Conservation (phyloP, 1,284 basidiomycete genomes). For the Heliocybe sulcata region DNA sequence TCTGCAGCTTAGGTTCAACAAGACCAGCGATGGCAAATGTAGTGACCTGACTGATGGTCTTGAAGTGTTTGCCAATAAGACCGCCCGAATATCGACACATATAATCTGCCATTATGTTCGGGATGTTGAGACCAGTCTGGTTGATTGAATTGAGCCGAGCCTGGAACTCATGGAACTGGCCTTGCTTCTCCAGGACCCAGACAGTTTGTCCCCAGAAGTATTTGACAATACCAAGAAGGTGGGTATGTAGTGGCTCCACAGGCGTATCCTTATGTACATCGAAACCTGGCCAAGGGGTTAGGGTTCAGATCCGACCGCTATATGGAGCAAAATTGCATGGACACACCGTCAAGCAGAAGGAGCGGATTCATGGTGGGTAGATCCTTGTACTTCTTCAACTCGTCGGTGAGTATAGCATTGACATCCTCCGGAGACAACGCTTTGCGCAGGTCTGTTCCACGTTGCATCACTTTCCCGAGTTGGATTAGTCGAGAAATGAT, state of each 20-base stretch:
- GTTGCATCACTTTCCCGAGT: conserved; percentile 15
- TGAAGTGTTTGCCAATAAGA: conserved; percentile 34
- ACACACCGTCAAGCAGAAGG: conserved; percentile 5
- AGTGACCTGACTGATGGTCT: conserved; percentile 25
- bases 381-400: too few species aligned
- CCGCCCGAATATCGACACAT: conserved; percentile 30
- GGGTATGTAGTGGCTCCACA: conserved; percentile 27
- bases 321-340: background rate
- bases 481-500: conserved; percentile 25
- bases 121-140: conserved; percentile 22
- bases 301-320: background rate
- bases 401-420: too few species aligned
- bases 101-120: conserved; percentile 20
- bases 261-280: conserved; percentile 28
- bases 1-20: conserved; percentile 12
- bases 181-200: too few species aligned
- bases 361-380: too few species aligned
- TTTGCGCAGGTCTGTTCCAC: conserved; percentile 17
- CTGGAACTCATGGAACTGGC: too few species aligned
- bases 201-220: conserved; percentile 34
- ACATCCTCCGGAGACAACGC: too few species aligned
- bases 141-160: conserved; percentile 19
- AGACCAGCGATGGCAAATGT: conserved; percentile 25
- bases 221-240: conserved; percentile 29
- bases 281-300: conserved; percentile 8